These are phyloP conservation scores for Boletus insuetus DNA, from an alignment of 768 basidiomycete species.

Conservation along the genomic window DNA sequence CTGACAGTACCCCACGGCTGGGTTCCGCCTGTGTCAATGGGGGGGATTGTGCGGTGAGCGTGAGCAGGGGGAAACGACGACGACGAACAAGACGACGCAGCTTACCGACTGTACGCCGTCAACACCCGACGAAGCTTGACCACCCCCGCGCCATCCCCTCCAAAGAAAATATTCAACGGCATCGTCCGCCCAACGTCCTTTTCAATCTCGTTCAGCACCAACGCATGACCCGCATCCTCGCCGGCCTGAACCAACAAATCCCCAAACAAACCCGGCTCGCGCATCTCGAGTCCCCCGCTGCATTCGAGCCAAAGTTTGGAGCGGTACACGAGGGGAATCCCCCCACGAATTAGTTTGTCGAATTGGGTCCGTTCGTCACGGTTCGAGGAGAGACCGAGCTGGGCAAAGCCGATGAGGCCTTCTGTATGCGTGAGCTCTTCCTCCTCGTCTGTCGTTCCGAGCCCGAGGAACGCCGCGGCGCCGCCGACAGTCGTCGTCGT, in stretches of 20 bases:
- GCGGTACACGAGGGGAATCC: conserved; percentile 87
- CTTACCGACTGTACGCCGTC: conserved; percentile 88
- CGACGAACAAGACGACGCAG: not conserved
- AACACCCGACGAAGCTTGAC: conserved; percentile 88
- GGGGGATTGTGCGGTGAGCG: not conserved
- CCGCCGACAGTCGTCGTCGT: conserved; percentile 34
- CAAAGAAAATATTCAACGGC: conserved; percentile 96
- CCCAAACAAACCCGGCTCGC: conserved; percentile 85
- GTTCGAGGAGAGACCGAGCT: conserved; percentile 72
- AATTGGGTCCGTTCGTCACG: conserved; percentile 78
- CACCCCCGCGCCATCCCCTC: conserved; percentile 93
- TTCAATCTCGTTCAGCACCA: conserved; percentile 81
- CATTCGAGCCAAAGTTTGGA: conserved; percentile 92
- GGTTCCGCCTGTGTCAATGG: conserved; percentile 67
- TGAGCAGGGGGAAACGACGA: not conserved
- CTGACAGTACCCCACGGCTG: conserved; percentile 90
- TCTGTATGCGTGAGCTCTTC: conserved; percentile 81
- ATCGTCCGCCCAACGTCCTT: conserved; percentile 92
- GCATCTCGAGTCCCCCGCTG: conserved; percentile 88
- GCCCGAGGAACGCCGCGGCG: conserved; percentile 66
- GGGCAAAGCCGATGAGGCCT: conserved; percentile 87
- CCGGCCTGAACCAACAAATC: conserved; percentile 67
- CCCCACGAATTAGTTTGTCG: conserved; percentile 72
- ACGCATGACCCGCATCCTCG: conserved; percentile 41
- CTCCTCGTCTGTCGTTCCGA: conserved; percentile 59